Evolutionary conservation across 176 grass and related monocot species (phyloP).

Genomic region (Aegilops longissima): DNA sequence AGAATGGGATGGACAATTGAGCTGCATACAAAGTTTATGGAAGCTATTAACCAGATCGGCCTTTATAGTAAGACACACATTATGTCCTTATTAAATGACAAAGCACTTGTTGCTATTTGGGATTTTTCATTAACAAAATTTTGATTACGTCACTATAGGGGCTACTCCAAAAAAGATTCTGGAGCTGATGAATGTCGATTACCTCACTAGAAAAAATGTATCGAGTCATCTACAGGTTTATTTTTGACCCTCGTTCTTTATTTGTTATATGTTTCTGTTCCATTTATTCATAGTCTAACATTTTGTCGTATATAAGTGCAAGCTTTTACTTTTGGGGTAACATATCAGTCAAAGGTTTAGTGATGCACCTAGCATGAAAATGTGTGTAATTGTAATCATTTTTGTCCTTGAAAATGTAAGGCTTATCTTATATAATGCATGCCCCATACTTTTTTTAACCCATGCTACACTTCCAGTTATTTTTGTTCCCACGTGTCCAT

Average conservation of each 20-base stretch:
- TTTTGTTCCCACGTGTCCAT: neutral
- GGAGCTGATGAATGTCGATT: conserved; percentile 54
- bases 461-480: neutral
- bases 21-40: conserved; percentile 55
- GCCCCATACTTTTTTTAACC: neutral
- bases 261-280: neutral
- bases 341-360: neutral
- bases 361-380: neutral
- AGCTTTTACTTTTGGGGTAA: too few species aligned
- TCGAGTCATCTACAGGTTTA: conserved; percentile 77
- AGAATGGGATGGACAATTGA: conserved; percentile 45
- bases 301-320: neutral
- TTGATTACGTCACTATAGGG: conserved; percentile 33
- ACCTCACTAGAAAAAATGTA: conserved; percentile 57
- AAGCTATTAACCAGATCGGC: conserved; percentile 46
- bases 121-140: neutral
- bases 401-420: neutral
- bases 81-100: neutral
- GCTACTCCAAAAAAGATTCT: conserved; percentile 72
- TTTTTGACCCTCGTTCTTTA: neutral
- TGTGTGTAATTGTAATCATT: neutral
- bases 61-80: conserved; percentile 32
- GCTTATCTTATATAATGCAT: neutral
- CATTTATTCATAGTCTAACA: neutral
- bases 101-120: neutral